Base-by-base conservation (phyloP, 2,329 filamentous ascomycete species). In the Penicillium sp. region DNA sequence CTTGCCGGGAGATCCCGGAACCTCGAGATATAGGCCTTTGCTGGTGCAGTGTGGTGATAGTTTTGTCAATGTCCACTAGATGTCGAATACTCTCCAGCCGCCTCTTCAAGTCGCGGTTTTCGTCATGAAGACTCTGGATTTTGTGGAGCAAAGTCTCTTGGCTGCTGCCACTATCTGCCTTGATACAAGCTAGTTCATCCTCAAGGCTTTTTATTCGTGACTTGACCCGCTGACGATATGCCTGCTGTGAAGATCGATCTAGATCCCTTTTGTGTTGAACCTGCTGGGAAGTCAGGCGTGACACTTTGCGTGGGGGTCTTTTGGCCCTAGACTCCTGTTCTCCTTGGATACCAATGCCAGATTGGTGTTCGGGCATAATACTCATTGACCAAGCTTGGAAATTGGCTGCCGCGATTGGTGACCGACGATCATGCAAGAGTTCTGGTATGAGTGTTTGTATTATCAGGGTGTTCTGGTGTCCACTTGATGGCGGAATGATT, bases 211-310 rank as follows among this genome's bases (percentile, higher is more conserved):
- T 13, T 6, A 15, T 32, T 2, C 29, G 29, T 2, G 13, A 13
- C 12, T 32, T 32, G 3, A n/a, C 13, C 29, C 29, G 29, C 7
- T 32, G 29, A 10, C 29, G 29, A 13, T 13, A n/a, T 6, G 29
- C 39, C 7, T 17, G 39, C 12, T 42, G 39, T 30, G 39, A 13
- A 8, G n/a, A n/a, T 10, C 39, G 39, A 27, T 42, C 39, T 6
- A 42, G 23, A 15, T 42, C 39, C 23, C 39, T n/a, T 29, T 42
- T 42, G 39, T 42, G 39, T 27, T 42, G 39, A 17, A 42, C 18
- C 15, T 42, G 39, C n/a, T n/a, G n/a, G n/a, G n/a, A n/a, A n/a
- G n/a, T n/a, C n/a, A n/a, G n/a, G n/a, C n/a, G n/a, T n/a, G n/a
- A n/a, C n/a, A n/a, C n/a, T n/a, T n/a, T n/a, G n/a, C n/a, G n/a